Conservation (phyloP, 2,329 filamentous ascomycete genomes). For the Aaosphaeria arxii region DNA sequence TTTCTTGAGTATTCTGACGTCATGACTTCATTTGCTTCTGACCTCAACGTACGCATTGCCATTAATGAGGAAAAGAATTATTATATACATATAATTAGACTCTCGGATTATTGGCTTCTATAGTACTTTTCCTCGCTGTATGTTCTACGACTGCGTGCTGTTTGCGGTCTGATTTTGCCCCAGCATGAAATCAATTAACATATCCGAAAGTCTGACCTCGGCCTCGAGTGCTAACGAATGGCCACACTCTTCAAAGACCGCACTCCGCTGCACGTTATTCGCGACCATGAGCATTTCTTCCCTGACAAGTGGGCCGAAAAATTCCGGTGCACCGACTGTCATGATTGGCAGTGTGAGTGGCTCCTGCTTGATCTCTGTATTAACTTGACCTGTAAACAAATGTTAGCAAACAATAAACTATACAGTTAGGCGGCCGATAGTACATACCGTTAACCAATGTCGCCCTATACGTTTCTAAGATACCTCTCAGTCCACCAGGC, state of each 20-base stretch:
- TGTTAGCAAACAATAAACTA: not conserved
- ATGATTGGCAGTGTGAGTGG: conserved; percentile 26
- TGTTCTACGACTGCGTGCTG: too few relatives aligned
- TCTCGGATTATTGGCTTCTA: too few relatives aligned
- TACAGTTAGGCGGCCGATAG: not conserved
- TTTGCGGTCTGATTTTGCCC: not conserved
- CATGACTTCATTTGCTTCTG: too few relatives aligned
- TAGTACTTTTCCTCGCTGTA: too few relatives aligned
- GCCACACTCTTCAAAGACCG: conserved; percentile 35
- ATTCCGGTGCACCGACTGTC: conserved; percentile 35
- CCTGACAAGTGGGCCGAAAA: conserved; percentile 31
- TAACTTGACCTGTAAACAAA: not conserved
- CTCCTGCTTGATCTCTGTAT: conserved; percentile 8
- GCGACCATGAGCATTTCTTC: conserved; percentile 27
- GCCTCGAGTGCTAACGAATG: not conserved
- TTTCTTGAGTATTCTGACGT: too few relatives aligned
- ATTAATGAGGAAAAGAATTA: too few relatives aligned
- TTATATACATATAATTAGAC: too few relatives aligned
- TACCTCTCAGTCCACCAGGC: not conserved
- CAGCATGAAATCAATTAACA: not conserved
- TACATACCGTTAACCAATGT: not conserved
- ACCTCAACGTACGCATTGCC: too few relatives aligned
- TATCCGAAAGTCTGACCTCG: not conserved
- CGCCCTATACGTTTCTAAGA: not conserved
- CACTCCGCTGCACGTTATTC: conserved; percentile 22